Evolutionary conservation across 331 rosid genomes (phyloP).

Genomic region (Phaseolus coccineus): DNA sequence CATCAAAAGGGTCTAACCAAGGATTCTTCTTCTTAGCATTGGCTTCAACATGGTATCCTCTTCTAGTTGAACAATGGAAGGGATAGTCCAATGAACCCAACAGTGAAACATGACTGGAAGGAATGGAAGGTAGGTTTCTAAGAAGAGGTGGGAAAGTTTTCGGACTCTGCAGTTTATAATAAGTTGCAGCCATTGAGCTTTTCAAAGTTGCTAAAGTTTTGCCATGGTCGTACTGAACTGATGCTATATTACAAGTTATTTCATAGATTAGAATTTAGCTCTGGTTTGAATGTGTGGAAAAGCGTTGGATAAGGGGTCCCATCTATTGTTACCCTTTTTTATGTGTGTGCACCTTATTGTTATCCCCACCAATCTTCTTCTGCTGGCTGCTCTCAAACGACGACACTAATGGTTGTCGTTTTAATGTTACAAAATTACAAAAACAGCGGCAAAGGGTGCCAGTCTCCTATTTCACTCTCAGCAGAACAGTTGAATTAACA

Average conservation of each 20-base stretch:
- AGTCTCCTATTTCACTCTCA: neutral
- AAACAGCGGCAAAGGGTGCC: conserved; percentile 34
- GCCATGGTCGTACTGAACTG: neutral
- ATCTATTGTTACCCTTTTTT: neutral
- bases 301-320: conserved; percentile 74
- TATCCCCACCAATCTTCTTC: conserved; percentile 4
- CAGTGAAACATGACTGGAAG: conserved; percentile 55
- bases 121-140: conserved; percentile 60
- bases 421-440: neutral
- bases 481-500: neutral
- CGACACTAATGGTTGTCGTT: conserved; percentile 40
- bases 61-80: conserved; percentile 41
- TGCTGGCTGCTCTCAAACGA: conserved; percentile 4
- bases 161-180: conserved; percentile 61
- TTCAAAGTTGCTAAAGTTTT: neutral
- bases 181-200: conserved; percentile 65
- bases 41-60: conserved; percentile 35
- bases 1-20: conserved; percentile 88
- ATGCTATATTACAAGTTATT: neutral
- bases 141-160: conserved; percentile 67
- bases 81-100: conserved; percentile 41
- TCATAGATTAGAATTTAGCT: neutral
- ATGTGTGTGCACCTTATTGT: neutral
- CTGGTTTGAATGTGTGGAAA: conserved; percentile 65
- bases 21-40: conserved; percentile 68